Conservation (phyloP, 164 flowering plant species). For the Taxillus chinensis region DNA sequence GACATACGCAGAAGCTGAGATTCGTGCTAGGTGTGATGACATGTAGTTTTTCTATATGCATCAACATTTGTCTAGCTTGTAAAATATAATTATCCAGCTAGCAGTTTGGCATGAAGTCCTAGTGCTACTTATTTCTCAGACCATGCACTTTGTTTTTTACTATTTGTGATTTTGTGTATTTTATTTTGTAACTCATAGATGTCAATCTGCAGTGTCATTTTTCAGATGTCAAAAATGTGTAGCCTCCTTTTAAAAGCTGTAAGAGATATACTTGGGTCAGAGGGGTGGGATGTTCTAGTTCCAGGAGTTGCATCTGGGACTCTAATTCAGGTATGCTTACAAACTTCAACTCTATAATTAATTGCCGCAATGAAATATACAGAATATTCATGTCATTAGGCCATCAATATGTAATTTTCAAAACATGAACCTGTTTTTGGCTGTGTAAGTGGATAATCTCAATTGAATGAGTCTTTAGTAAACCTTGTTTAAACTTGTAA, state of each 20-base stretch:
- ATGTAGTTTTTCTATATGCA: not conserved
- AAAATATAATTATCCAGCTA: too few species aligned
- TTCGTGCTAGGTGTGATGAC: constrained; percentile 76
- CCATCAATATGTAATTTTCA: too few species aligned
- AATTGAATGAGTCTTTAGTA: too few species aligned
- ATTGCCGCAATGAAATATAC: too few species aligned
- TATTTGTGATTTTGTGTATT: too few species aligned
- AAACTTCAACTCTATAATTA: too few species aligned
- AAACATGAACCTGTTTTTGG: too few species aligned
- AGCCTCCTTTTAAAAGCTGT: constrained; percentile 69
- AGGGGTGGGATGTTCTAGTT: constrained; percentile 97
- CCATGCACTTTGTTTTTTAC: not conserved
- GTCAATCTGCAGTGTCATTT: constrained; percentile 50
- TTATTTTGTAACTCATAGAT: constrained; percentile 11
- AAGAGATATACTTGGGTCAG: constrained; percentile 60
- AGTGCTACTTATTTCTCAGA: not conserved
- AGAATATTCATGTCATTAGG: too few species aligned
- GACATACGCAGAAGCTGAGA: constrained; percentile 93
- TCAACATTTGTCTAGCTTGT: too few species aligned
- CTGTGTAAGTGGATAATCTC: too few species aligned
- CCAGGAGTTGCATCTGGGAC: constrained; percentile 75
- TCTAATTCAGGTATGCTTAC: constrained; percentile 51
- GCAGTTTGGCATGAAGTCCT: too few species aligned
- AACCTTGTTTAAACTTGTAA: too few species aligned
- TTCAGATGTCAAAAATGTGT: constrained; percentile 90